These are phyloP conservation scores for Sporobolus alterniflorus DNA, from an alignment of 202 grass and related monocot species.

Conservation along the genomic window DNA sequence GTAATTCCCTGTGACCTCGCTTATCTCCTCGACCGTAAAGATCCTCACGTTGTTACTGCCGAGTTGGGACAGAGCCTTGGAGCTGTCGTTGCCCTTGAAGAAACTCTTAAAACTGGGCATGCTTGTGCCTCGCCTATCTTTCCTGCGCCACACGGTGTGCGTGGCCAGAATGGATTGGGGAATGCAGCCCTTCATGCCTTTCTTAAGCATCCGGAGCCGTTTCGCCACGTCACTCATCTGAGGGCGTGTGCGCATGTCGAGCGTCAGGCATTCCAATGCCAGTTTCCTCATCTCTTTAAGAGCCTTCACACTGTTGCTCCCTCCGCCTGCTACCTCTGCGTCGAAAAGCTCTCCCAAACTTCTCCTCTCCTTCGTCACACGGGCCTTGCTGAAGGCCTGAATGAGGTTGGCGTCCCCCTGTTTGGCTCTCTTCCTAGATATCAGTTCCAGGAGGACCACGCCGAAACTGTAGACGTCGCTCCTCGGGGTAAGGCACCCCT, in stretches of 20 bases:
- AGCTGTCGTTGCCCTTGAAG: constrained; percentile 10
- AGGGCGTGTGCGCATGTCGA: not conserved
- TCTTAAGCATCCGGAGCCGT: not conserved
- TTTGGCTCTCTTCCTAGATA: not conserved
- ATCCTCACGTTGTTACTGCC: not conserved
- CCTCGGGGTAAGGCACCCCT: constrained; percentile 35
- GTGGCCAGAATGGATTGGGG: not conserved
- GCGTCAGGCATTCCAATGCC: not conserved
- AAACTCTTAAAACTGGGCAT: not conserved
- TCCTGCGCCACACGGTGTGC: not conserved
- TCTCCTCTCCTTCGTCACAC: not conserved
- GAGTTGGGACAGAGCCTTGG: not conserved
- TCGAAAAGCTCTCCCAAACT: not conserved
- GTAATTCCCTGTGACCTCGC: constrained; percentile 1
- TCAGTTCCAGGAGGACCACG: constrained; percentile 47
- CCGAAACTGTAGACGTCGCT: constrained; percentile 70
- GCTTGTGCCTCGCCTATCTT: not conserved
- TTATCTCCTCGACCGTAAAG: constrained; percentile 12
- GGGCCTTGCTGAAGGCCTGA: not conserved
- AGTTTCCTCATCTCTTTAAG: not conserved
- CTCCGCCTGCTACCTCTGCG: not conserved
- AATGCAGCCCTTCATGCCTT: not conserved
- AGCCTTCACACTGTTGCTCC: not conserved
- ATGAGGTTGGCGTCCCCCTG: not conserved
- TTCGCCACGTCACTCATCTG: not conserved